A percentile compares a stretch with the other conserved stretches of the same genome.
Conservation (phyloP, 176 grass and related monocot genomes). For the Typha latifolia region DNA sequence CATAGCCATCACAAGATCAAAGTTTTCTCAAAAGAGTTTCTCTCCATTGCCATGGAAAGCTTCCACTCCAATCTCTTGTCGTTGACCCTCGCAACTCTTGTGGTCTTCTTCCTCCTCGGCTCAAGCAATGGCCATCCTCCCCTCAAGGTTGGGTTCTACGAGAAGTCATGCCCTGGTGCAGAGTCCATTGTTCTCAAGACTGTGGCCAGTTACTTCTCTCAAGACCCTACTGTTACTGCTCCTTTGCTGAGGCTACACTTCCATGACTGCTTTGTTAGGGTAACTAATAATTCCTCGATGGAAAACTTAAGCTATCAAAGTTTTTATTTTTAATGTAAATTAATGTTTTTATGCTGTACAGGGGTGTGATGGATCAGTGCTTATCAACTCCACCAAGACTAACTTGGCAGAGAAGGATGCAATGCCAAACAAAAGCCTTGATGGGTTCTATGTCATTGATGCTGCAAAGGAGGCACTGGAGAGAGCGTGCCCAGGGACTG, state of each 20-base stretch:
- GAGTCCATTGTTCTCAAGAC: constrained; percentile 42
- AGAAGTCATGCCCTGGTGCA: constrained; percentile 42
- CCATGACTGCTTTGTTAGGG: constrained; percentile 52
- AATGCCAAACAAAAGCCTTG: constrained; percentile 23
- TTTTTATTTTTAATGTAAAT: not conserved
- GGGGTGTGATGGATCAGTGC: constrained; percentile 68
- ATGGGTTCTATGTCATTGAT: constrained; percentile 22
- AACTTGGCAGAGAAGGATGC: constrained; percentile 61
- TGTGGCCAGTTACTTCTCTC: constrained; percentile 28
- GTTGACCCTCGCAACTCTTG: not conserved
- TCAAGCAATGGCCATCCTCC: not conserved
- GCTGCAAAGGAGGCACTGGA: constrained; percentile 22
- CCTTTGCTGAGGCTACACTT: constrained; percentile 53
- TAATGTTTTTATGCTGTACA: constrained; percentile 2
- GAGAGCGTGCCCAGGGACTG: constrained; percentile 24
- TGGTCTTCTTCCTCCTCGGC: not conserved
- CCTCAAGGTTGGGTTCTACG: constrained; percentile 42
- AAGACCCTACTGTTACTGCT: constrained; percentile 35
- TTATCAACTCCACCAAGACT: constrained; percentile 41
- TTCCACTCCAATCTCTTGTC: no score
- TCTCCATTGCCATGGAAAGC: no score
- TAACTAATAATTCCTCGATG: not conserved
- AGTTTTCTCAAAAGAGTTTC: no score
- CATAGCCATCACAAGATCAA: no score
- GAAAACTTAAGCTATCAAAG: not conserved